Base-by-base conservation (phyloP, 2,329 filamentous ascomycete genomes). In the Mollisiaceae sp. region DNA sequence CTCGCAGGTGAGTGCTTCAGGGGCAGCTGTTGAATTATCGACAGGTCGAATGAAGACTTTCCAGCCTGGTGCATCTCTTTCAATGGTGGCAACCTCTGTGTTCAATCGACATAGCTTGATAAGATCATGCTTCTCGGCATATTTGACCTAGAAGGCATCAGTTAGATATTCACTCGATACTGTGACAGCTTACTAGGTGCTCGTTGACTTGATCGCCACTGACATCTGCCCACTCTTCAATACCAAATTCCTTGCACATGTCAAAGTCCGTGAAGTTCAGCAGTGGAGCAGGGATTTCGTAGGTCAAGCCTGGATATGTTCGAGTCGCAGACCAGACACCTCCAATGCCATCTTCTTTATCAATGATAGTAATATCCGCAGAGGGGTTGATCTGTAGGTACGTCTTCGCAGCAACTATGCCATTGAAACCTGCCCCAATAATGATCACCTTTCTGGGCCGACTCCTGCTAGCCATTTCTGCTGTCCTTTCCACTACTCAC, bases 301-400 rank as follows among this genome's bases (percentile, higher is more conserved):
- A 65, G 20, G 63, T 89, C 57, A 94, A 81, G 1, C 86, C 87
- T 0, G 87, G 85, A 74, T 93, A 90, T 1, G 91, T 77, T 1
- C 89, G 83, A 43, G 89, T 80, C 65, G 85, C 80, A 18, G 87
- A 84, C 91, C 90, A 93, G 11, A 88, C 87, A 2, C 91, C 91
- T 1, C 91, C 91, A 9, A 89, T 72, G 0, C 83, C 83, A 15
- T 80, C 75, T 15, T 82, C 81, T 9, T 80, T 77, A 56, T 92
- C 89, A 36, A 91, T 77, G 18, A 91, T 74, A 0, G 82, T 78
- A 36, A 91, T 73, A 4, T 82, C 82, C 59, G 81, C 79, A n/a
- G 79, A 74, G 0, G 88, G 88, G 68, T 89, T 81, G 54, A 88
- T 74, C 67, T 85, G 79, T 60, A 83, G 82, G 72, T 86, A 88